Conservation (phyloP, 441 rosid species). For the Brassica hybrid region DNA sequence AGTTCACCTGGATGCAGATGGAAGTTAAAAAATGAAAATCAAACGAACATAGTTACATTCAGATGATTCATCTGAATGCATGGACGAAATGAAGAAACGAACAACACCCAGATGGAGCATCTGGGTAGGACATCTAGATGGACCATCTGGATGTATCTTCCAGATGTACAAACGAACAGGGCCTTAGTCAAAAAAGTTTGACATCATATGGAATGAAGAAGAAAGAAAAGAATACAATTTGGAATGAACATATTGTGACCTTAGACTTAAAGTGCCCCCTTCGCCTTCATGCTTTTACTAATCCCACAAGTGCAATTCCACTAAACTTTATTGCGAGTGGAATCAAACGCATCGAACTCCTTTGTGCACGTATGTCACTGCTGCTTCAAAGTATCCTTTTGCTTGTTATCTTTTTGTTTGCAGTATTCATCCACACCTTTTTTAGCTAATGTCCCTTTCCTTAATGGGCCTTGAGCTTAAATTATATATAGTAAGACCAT, state of each 20-base stretch:
- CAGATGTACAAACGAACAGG: too few species aligned
- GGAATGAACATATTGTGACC: slow-evolving; percentile 21
- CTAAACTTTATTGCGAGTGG: slow-evolving; percentile 33
- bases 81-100: too few species aligned
- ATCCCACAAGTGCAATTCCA: neutral
- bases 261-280: slow-evolving; percentile 15
- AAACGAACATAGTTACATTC: too few species aligned
- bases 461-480: slow-evolving; percentile 20
- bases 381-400: slow-evolving; percentile 1
- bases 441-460: neutral
- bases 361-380: slow-evolving; percentile 17
- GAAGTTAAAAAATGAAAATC: too few species aligned
- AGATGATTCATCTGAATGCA: too few species aligned
- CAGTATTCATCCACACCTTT: slow-evolving; percentile 21
- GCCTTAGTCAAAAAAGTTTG: neutral
- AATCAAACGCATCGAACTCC: slow-evolving; percentile 27
- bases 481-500: slow-evolving; percentile 6
- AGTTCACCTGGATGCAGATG: too few species aligned
- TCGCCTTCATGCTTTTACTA: slow-evolving; percentile 29
- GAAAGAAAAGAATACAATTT: slow-evolving; percentile 14
- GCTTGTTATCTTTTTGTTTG: slow-evolving; percentile 2
- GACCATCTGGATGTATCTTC: too few species aligned
- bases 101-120: too few species aligned
- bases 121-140: too few species aligned
- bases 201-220: neutral